These are phyloP conservation scores for Pouteria glomerata DNA, from an alignment of 148 eudicot species.

Conservation along the genomic window DNA sequence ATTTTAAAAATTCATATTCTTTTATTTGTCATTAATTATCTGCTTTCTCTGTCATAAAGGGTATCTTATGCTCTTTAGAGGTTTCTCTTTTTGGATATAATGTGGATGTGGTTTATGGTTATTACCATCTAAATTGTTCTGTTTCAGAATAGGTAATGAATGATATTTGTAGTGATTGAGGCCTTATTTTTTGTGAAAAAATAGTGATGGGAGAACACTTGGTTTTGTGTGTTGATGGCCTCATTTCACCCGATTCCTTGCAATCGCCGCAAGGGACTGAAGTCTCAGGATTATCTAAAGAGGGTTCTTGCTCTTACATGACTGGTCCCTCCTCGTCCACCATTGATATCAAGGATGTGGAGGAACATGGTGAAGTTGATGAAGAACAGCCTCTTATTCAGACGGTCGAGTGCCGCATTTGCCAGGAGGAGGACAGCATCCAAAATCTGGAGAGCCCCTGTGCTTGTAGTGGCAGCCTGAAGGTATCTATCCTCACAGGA, in stretches of 20 bases:
- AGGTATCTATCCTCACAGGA: constrained; percentile 36
- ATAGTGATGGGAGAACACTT: constrained; percentile 57
- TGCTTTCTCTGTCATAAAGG: neutral
- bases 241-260: constrained; percentile 29
- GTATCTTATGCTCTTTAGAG: neutral
- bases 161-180: constrained; percentile 9
- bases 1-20: neutral
- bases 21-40: neutral
- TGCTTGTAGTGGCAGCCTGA: constrained; percentile 80
- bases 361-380: constrained; percentile 28
- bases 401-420: constrained; percentile 70
- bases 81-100: neutral
- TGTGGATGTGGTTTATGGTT: neutral
- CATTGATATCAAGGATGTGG: constrained; percentile 27
- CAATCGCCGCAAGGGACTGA: constrained; percentile 33
- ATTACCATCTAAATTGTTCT: neutral
- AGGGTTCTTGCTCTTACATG: constrained; percentile 19
- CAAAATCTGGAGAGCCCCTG: constrained; percentile 80
- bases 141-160: neutral
- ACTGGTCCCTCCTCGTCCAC: constrained; percentile 37
- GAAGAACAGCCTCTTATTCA: constrained; percentile 73
- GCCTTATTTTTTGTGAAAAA: constrained; percentile 1
- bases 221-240: constrained; percentile 53
- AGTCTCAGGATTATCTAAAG: constrained; percentile 30
- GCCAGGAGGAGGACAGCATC: constrained; percentile 79